Evolutionary conservation across 2,329 filamentous ascomycete species (phyloP).

Genomic region (Arthrobotrys sinensis): DNA sequence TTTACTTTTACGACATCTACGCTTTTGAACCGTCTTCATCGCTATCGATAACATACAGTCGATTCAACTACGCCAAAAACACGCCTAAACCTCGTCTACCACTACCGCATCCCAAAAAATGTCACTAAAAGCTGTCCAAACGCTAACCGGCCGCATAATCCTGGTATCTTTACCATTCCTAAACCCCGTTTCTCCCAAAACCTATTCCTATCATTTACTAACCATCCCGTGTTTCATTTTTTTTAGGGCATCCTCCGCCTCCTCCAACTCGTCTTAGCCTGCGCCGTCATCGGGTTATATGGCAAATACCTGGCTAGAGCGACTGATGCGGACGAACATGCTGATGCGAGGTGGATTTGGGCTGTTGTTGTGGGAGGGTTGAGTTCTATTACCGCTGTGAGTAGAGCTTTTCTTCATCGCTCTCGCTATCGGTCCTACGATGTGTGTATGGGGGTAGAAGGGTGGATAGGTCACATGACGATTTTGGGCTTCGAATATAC

Average conservation of each 20-base stretch:
- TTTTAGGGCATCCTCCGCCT: slow-evolving; percentile 74
- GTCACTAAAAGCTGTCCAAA: slow-evolving; percentile 46
- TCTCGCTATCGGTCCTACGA: not conserved
- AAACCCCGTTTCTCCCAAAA: not conserved
- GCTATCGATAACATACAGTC: not conserved
- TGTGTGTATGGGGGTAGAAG: slow-evolving; percentile 8
- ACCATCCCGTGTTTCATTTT: not conserved
- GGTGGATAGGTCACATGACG: slow-evolving; percentile 15
- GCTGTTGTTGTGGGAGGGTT: slow-evolving; percentile 79
- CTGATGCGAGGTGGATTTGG: slow-evolving; percentile 81
- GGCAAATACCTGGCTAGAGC: slow-evolving; percentile 77
- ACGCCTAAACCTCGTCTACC: too few relatives aligned
- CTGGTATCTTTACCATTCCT: slow-evolving; percentile 31
- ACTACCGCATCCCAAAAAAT: slow-evolving; percentile 23
- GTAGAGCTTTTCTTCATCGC: slow-evolving; percentile 74
- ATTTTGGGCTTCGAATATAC: not conserved
- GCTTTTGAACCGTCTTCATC: too few relatives aligned
- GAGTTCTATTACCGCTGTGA: slow-evolving; percentile 74
- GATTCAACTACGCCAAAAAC: not conserved
- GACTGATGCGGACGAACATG: slow-evolving; percentile 70
- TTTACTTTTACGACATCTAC: too few relatives aligned
- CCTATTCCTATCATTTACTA: not conserved
- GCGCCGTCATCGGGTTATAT: slow-evolving; percentile 85
- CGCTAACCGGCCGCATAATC: slow-evolving; percentile 47
- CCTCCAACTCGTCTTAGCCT: slow-evolving; percentile 81